These are phyloP conservation scores for Allantophomopsis lycopodina DNA, from an alignment of 2,329 filamentous ascomycete species.

Conservation along the genomic window DNA sequence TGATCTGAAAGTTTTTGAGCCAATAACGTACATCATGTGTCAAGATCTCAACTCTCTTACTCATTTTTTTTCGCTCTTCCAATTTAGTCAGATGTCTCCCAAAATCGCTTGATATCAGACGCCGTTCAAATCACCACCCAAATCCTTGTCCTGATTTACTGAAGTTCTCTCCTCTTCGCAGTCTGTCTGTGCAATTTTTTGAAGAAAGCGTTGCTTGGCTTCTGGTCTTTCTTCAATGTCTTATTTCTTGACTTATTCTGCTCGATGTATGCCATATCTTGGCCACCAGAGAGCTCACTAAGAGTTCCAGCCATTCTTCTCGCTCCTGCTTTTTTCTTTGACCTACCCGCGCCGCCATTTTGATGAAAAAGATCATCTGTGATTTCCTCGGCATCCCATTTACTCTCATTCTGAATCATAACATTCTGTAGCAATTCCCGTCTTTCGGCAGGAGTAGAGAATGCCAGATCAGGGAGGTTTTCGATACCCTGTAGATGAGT, in stretches of 20 bases:
- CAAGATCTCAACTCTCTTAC: too few species aligned
- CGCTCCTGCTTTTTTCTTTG: constrained; percentile 43
- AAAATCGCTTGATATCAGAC: too few species aligned
- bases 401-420: constrained; percentile 72
- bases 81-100: too few species aligned
- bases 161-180: constrained; percentile 31
- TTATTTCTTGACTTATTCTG: constrained; percentile 64
- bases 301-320: constrained; percentile 75
- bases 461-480: constrained; percentile 66
- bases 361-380: constrained; percentile 53
- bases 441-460: constrained; percentile 64
- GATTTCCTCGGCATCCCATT: constrained; percentile 56
- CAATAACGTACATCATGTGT: too few species aligned
- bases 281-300: constrained; percentile 75
- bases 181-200: constrained; percentile 51
- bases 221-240: constrained; percentile 46
- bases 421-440: constrained; percentile 82
- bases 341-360: constrained; percentile 23
- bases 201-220: constrained; percentile 47
- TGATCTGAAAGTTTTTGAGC: too few species aligned
- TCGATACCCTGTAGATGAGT: constrained; percentile 90
- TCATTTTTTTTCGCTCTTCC: too few species aligned
- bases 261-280: constrained; percentile 94
- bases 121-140: too few species aligned
- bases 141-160: too few species aligned